Evolutionary conservation across 2,329 filamentous ascomycete genomes (phyloP), one percentile per base, ranked within the genome.

Genomic region (Colletotrichum sublineola): DNA sequence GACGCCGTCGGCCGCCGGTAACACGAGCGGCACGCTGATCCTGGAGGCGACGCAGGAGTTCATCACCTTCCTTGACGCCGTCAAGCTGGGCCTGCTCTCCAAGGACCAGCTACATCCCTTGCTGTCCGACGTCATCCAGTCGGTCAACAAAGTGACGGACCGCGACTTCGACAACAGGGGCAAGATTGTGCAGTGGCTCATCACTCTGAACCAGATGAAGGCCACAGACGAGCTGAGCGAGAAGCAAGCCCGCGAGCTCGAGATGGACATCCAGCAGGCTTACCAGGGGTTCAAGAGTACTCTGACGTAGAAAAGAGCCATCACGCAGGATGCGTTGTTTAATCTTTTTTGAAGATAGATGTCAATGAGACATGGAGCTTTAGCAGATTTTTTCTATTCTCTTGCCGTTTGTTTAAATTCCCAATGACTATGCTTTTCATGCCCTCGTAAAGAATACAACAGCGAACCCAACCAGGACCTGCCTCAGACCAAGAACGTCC

Each of bases 181-280:
- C 77, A 98, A 98, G 87, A 98, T 99, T 77, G 95, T 99, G 68
- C 95, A 98, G 81, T 99, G 96, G 96, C 87, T 99, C 76, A 99
- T 99, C 78, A 93, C 94, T 8, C 86, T 99, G 75, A 99, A 99
- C 80, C 95, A 98, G 83, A 98, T 99, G 96, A 94, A 94, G 79
- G 96, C 95, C 11, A 95, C 94, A 1, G 95, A 98, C 78, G 95
- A 97, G 81, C 82, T 99, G 76, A 92, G 89, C 76, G 93, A 97
- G 78, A 92, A 96, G 70, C 94, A 98, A 83, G 93, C 93, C 7
- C 87, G 96, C 69, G 95, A 99, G 81, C 85, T 98, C 76, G 93
- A 96, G 76, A 90, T 97, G 81, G 96, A 98, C 80, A 97, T 98
- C 79, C 94, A 97, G 79, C 92, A 94, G 78, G 96, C 96, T 52